Evolutionary conservation across 768 basidiomycete genomes (phyloP), one percentile per base, ranked within the genome.

Genomic region (Mycena floridula): DNA sequence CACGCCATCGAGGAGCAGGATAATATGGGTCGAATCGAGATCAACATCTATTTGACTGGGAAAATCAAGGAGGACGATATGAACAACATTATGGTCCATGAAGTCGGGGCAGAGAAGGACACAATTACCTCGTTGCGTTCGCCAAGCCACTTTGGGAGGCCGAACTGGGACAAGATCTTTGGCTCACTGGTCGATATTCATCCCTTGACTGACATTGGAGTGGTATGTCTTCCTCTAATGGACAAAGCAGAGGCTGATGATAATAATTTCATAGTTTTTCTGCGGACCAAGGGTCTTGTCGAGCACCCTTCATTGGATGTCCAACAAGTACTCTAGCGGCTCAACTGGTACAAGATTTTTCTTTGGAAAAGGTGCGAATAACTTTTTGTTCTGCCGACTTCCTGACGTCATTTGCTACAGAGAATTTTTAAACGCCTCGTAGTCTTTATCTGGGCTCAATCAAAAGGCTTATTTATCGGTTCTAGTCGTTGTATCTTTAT

Each of bases 1-100:
- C 81, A 89, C 53, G 93, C 94, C 18, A 88, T 95, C 52, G 93
- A 96, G 61, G 90, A 90, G 52, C 90, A 96, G 60, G 94, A 97
- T 58, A 76, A 75, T 8, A 79, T 81, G 60, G 82, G 85, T 60
- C 67, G 81, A 50, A 94, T 94, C 50, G 93, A 96, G 69, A 94
- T 95, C 59, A 91, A 84, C 66, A 94, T 91, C 53, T 92, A 95
- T 62, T 78, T 97, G 18, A 96, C 93, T 1, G 88, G 86, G 25
- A 87, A 80, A 70, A 76, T 97, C 56, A 86, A 87, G 67, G 87
- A 92, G 50, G 90, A 93, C 57, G 91, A 97, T 52, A 79, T 94
- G 76, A 88, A 82, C 65, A 96, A 95, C 59, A 94, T 96, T 61
- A 76, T 93, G 43, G 89, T 87, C 6, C 86, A 91, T 56, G 92